These are phyloP conservation scores for Aquilaria yunnanensis DNA, from an alignment of 345 rosid species.

Conservation along the genomic window DNA sequence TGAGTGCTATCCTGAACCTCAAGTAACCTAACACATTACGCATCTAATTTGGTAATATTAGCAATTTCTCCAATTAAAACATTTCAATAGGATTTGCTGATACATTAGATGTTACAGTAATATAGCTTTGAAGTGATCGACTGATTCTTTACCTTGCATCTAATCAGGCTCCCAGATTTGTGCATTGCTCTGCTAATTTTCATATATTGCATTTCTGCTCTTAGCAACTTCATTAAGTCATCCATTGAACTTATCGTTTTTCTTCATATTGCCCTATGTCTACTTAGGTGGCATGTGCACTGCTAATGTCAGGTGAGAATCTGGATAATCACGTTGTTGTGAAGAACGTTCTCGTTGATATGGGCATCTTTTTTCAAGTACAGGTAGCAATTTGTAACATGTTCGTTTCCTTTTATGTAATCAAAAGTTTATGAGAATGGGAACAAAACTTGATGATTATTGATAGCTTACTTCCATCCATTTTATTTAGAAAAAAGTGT, in stretches of 20 bases:
- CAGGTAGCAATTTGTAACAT: constrained; percentile 35
- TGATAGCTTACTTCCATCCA: too few species aligned
- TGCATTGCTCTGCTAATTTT: neutral
- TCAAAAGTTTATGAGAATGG: too few species aligned
- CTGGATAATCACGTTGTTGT: constrained; percentile 55
- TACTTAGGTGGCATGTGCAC: constrained; percentile 77
- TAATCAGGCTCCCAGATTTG: too few species aligned
- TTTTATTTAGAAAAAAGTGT: too few species aligned
- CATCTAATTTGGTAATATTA: too few species aligned
- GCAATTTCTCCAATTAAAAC: too few species aligned
- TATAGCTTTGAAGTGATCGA: too few species aligned
- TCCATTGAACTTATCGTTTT: neutral
- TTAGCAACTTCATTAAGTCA: neutral
- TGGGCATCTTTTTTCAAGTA: constrained; percentile 79
- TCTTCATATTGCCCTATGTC: neutral
- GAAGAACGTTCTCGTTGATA: constrained; percentile 60
- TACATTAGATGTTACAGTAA: too few species aligned
- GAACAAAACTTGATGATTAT: too few species aligned
- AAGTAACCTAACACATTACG: too few species aligned
- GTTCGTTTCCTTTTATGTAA: neutral
- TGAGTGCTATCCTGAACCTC: constrained; percentile 28
- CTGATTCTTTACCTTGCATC: too few species aligned
- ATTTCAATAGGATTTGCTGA: too few species aligned
- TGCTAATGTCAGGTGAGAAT: constrained; percentile 69
- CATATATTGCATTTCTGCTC: neutral